Percentiles rank a stretch among this genome's conserved stretches.
These are phyloP conservation scores for Colletotrichum sp. DNA, from an alignment of 2,329 filamentous ascomycete species.

Conservation along the genomic window DNA sequence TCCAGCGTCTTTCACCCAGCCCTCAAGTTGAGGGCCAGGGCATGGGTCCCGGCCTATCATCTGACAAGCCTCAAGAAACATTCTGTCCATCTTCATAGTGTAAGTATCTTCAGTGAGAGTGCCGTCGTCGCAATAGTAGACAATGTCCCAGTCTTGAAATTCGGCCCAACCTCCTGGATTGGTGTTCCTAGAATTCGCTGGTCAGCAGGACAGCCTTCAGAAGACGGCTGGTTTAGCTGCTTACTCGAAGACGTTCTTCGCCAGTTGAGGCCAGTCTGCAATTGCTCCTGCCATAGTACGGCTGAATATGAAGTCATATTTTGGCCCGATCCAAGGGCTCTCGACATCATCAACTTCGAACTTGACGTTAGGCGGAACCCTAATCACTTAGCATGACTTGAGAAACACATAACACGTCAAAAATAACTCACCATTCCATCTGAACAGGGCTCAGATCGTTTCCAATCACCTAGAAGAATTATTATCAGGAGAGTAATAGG, in stretches of 20 bases:
- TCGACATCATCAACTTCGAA: slow-evolving; percentile 72
- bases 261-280: background rate
- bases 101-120: background rate
- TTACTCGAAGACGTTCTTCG: too few relatives aligned
- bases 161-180: slow-evolving; percentile 37
- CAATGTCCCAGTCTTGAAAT: slow-evolving; percentile 26
- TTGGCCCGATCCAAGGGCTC: slow-evolving; percentile 45
- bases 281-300: background rate
- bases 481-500: too few relatives aligned
- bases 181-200: slow-evolving; percentile 26
- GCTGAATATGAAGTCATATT: slow-evolving; percentile 36
- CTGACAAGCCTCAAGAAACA: background rate
- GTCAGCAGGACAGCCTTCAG: too few relatives aligned
- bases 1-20: slow-evolving; percentile 39
- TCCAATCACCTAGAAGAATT: background rate
- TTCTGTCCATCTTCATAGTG: slow-evolving; percentile 18
- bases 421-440: background rate
- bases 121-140: slow-evolving; percentile 26
- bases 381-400: background rate
- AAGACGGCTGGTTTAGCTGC: too few relatives aligned
- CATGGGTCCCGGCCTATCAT: slow-evolving; percentile 30
- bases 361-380: slow-evolving; percentile 66
- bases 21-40: slow-evolving; percentile 27
- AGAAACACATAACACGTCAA: too few relatives aligned
- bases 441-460: slow-evolving; percentile 7